phyloP scores from a whole-genome alignment of 345 rosid genomes.

The Ricinus communis region DNA sequence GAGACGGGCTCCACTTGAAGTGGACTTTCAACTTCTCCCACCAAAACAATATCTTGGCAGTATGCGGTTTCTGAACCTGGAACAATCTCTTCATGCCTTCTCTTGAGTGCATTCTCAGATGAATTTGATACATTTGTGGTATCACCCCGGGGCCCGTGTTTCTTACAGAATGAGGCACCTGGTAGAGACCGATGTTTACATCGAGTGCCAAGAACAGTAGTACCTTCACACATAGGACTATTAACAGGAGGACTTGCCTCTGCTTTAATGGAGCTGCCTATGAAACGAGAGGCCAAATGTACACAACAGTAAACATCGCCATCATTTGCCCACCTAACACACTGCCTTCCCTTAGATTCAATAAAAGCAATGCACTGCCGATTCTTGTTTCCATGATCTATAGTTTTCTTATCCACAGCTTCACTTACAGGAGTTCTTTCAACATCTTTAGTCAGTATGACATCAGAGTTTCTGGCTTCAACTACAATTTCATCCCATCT shows the following conservation, averaged over 20 bases:
- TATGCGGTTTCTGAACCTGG: slow-evolving; percentile 37
- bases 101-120: slow-evolving; percentile 41
- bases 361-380: slow-evolving; percentile 89
- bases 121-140: slow-evolving; percentile 24
- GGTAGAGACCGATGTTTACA: slow-evolving; percentile 91
- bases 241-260: slow-evolving; percentile 57
- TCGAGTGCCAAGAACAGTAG: slow-evolving; percentile 91
- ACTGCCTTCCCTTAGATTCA: slow-evolving; percentile 91
- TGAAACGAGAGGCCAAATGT: slow-evolving; percentile 94
- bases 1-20: slow-evolving; percentile 48
- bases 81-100: slow-evolving; percentile 53
- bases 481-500: slow-evolving; percentile 75
- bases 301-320: slow-evolving; percentile 98
- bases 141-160: slow-evolving; percentile 70
- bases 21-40: slow-evolving; percentile 46
- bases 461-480: slow-evolving; percentile 53
- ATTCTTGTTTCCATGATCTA: slow-evolving; percentile 63
- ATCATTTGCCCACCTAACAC: slow-evolving; percentile 97
- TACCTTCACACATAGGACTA: slow-evolving; percentile 80
- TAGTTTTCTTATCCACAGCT: slow-evolving; percentile 36
- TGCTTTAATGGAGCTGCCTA: slow-evolving; percentile 51
- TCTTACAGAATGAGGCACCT: slow-evolving; percentile 83
- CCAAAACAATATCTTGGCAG: slow-evolving; percentile 49
- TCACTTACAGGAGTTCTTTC: slow-evolving; percentile 42
- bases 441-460: slow-evolving; percentile 21